Evolutionary conservation across 441 rosid genomes (phyloP).

Genomic region (Macaranga tanarius): DNA sequence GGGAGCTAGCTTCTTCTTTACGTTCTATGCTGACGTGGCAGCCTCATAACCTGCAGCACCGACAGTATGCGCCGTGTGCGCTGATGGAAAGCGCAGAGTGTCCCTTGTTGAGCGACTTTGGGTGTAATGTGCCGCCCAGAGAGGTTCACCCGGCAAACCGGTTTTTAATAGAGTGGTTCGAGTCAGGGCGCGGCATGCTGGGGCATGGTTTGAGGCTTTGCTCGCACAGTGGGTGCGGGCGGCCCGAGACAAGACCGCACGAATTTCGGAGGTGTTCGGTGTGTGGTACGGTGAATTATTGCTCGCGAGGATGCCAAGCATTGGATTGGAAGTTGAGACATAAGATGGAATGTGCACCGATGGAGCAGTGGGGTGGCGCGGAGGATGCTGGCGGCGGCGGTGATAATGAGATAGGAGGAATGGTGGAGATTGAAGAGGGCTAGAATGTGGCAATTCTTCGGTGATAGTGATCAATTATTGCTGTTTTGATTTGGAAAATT

Average conservation of each 20-base stretch:
- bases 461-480: slow-evolving; percentile 1
- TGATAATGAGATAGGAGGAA: slow-evolving; percentile 28
- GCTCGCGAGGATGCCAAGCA: slow-evolving; percentile 89
- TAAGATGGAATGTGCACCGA: slow-evolving; percentile 58
- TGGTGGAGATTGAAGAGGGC: slow-evolving; percentile 30
- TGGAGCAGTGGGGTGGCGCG: slow-evolving; percentile 40
- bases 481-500: neutral
- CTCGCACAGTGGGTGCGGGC: slow-evolving; percentile 72
- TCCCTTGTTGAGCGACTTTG: slow-evolving; percentile 49
- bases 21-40: slow-evolving; percentile 25
- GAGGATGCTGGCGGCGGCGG: slow-evolving; percentile 33
- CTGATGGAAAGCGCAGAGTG: slow-evolving; percentile 20
- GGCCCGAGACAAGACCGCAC: slow-evolving; percentile 73
- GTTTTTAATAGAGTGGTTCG: slow-evolving; percentile 76
- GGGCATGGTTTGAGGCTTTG: slow-evolving; percentile 55
- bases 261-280: slow-evolving; percentile 86
- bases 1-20: slow-evolving; percentile 54
- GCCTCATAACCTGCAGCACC: neutral
- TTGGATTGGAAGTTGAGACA: slow-evolving; percentile 83
- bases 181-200: slow-evolving; percentile 27
- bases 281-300: slow-evolving; percentile 77
- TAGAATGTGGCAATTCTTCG: slow-evolving; percentile 19
- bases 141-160: slow-evolving; percentile 66
- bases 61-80: neutral
- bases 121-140: slow-evolving; percentile 46